Conservation (phyloP, 1,139 yeast species). For the Sporopachydermia cereana region DNA sequence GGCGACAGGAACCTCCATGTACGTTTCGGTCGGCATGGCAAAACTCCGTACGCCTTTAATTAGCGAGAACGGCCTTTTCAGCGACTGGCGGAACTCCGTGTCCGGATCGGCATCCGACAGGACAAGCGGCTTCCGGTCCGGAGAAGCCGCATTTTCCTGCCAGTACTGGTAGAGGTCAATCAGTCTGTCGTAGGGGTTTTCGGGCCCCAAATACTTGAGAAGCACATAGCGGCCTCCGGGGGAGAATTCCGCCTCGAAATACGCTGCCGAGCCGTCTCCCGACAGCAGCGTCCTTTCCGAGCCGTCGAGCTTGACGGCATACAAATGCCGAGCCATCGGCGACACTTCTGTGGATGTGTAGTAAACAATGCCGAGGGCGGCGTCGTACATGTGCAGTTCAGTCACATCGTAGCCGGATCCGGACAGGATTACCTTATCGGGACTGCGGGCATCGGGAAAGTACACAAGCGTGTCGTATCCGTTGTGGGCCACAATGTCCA, state of each 20-base stretch:
- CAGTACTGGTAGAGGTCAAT: constrained; percentile 31
- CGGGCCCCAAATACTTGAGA: constrained; percentile 53
- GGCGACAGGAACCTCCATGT: constrained; percentile 19
- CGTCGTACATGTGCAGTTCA: constrained; percentile 37
- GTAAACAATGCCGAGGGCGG: constrained; percentile 32
- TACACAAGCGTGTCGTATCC: constrained; percentile 43
- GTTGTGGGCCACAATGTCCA: constrained; percentile 41
- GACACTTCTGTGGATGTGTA: constrained; percentile 38
- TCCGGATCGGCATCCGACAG: neutral
- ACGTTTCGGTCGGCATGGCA: constrained; percentile 8
- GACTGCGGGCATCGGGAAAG: constrained; percentile 27
- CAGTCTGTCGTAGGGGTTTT: constrained; percentile 52
- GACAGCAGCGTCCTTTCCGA: neutral
- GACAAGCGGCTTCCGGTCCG: constrained; percentile 15
- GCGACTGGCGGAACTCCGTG: neutral
- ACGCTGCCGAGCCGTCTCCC: constrained; percentile 10
- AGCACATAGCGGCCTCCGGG: constrained; percentile 53
- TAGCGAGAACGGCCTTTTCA: neutral
- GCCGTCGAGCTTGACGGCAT: constrained; percentile 20
- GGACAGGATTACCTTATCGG: constrained; percentile 22
- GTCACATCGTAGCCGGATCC: constrained; percentile 42
- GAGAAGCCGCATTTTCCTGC: constrained; percentile 25
- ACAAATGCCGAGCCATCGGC: constrained; percentile 35
- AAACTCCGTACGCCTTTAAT: neutral
- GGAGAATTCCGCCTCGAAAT: constrained; percentile 30